phyloP scores from a whole-genome alignment of 176 grass and related monocot species.

The Thalia dealbata region DNA sequence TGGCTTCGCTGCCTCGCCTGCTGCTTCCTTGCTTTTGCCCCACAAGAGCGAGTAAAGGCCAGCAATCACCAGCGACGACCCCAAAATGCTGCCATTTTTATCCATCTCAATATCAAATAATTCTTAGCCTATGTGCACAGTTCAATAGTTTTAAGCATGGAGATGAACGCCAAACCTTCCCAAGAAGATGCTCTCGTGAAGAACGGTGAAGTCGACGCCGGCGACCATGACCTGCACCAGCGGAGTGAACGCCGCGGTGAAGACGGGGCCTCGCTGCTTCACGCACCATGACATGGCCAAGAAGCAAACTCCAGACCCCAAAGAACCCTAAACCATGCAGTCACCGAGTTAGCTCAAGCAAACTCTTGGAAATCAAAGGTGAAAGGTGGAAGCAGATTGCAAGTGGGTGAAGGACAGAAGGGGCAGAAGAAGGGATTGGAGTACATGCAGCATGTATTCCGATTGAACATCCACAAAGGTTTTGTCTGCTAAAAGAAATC shows the following conservation, averaged over 20 bases:
- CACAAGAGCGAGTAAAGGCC: slow-evolving; percentile 33
- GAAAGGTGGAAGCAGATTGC: neutral
- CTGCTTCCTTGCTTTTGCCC: neutral
- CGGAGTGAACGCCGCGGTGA: slow-evolving; percentile 73
- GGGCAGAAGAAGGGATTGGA: neutral
- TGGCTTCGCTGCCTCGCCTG: neutral
- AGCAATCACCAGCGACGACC: slow-evolving; percentile 40
- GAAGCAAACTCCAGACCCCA: slow-evolving; percentile 58
- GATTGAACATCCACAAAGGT: slow-evolving; percentile 31
- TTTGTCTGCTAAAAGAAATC: slow-evolving; percentile 13
- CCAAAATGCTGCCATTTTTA: slow-evolving; percentile 34
- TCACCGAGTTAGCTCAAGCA: neutral
- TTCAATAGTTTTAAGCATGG: no score
- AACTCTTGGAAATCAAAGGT: neutral
- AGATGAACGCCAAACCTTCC: slow-evolving; percentile 52
- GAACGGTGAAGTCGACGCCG: slow-evolving; percentile 37
- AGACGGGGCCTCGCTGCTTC: slow-evolving; percentile 62
- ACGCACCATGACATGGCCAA: slow-evolving; percentile 71
- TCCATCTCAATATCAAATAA: no score
- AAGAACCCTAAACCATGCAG: slow-evolving; percentile 26
- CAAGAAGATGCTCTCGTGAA: slow-evolving; percentile 57
- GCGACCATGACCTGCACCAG: slow-evolving; percentile 57
- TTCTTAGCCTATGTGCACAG: no score
- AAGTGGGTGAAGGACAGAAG: neutral
- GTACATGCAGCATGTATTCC: slow-evolving; percentile 6